phyloP scores from a whole-genome alignment of 208 protist species.

The Leishmania gerbilli region DNA sequence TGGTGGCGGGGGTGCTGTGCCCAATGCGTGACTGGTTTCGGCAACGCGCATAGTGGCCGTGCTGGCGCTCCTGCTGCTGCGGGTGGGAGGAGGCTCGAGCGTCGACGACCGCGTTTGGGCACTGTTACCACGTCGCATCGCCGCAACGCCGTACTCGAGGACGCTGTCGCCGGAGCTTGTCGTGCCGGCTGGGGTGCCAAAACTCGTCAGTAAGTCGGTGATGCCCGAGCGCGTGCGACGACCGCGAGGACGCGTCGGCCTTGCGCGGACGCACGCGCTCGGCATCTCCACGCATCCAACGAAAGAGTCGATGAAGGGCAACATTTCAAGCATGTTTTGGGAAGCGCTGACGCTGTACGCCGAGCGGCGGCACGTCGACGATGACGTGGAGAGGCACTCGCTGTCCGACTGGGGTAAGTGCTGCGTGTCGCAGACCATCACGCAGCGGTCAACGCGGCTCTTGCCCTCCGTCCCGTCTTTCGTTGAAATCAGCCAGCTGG shows the following conservation, averaged over 20 bases:
- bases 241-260: neutral
- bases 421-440: neutral
- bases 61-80: neutral
- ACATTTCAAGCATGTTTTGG: neutral
- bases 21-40: neutral
- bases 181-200: neutral
- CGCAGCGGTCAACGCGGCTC: neutral
- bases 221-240: neutral
- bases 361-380: neutral
- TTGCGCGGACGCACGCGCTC: neutral
- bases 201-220: neutral
- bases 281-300: neutral
- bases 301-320: neutral
- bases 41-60: neutral
- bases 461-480: neutral
- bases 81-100: neutral
- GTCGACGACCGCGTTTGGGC: neutral
- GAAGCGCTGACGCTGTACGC: slow-evolving; percentile 5
- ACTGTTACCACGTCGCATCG: neutral
- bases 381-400: neutral
- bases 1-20: neutral
- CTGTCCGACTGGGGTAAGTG: neutral
- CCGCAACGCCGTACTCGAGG: neutral
- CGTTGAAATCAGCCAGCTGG: neutral
- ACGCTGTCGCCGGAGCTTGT: slow-evolving; percentile 1